These are phyloP conservation scores for Solanum aculeatissimum DNA, from an alignment of 305 asterid species.

Conservation along the genomic window DNA sequence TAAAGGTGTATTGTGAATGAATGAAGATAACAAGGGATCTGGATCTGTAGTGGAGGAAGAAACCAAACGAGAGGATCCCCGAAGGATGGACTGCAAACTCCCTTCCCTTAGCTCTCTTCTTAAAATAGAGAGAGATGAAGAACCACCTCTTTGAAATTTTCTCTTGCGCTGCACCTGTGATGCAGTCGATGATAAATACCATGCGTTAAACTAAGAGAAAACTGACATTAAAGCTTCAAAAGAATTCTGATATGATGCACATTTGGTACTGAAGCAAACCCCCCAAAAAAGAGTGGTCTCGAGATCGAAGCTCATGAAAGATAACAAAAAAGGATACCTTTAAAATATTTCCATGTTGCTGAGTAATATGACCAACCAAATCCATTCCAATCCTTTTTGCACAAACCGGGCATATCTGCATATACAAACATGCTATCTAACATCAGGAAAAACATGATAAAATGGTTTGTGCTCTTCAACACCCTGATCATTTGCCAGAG, in stretches of 20 bases:
- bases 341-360: conserved; percentile 71
- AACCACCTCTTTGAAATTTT: conserved; percentile 46
- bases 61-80: conserved; percentile 39
- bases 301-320: background rate
- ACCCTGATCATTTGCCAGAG: background rate
- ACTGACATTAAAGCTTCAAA: background rate
- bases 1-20: conserved; percentile 43
- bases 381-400: conserved; percentile 57
- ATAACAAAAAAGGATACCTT: conserved; percentile 52
- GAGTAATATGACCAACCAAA: conserved; percentile 69
- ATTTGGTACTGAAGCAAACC: background rate
- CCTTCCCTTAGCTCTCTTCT: conserved; percentile 64
- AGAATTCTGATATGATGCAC: background rate
- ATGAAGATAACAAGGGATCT: conserved; percentile 60
- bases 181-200: conserved; percentile 18
- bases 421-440: background rate
- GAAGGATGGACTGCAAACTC: conserved; percentile 45
- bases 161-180: conserved; percentile 62
- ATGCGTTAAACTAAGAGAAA: background rate
- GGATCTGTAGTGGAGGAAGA: conserved; percentile 40
- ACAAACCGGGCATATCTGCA: conserved; percentile 87
- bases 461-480: background rate
- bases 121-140: conserved; percentile 30
- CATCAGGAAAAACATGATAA: background rate
- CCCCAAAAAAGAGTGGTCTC: background rate